Evolutionary conservation across 2,329 filamentous ascomycete genomes (phyloP), one percentile per base, ranked within the genome.

Genomic region (Stachybotrys chartarum): DNA sequence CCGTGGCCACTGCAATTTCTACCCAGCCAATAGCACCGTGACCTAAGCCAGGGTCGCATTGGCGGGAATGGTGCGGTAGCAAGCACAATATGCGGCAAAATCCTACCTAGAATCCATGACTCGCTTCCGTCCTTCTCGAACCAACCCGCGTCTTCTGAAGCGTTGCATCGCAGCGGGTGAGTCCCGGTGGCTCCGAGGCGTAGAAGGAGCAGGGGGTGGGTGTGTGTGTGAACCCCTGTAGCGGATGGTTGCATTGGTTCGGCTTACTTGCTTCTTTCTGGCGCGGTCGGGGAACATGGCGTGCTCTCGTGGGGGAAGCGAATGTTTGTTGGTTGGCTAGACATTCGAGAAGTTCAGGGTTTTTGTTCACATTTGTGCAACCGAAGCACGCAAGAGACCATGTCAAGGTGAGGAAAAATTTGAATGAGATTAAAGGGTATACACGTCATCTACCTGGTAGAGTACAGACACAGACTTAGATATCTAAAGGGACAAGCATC

Each of bases 381-480:
- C 24, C 3, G 24, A 24, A 24, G 24, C 24, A 24, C 3, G 3
- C 3, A 24, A 24, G 24, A 24, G 24, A 3, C 4, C 4, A 24
- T 24, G 24, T 24, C 24, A 24, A 42, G 35, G 14, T 42, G 8
- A 14, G 3, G 35, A 42, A 14, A 42, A 10, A 42, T 42, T 42
- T 42, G 35, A 42, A 3, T 42, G 35, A 42, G 35, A 2, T 56
- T 63, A 47, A 47, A 47, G 45, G 45, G 45, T 47, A 47, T 47
- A 47, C 45, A 47, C 45, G 6, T 2, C n/a, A 47, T 47, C 45
- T 47, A 47, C 7, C 45, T 47, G 45, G 8, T 47, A 17, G 10
- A 17, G 45, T 12, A n/a, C 10, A 24, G 7, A 47, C 8, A 42
- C 14, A 42, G 35, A 42, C 5, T 3, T 42, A 42, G 14, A 42